These are phyloP conservation scores for Periconia sp. DNA, from an alignment of 2,329 filamentous ascomycete genomes.

Conservation along the genomic window DNA sequence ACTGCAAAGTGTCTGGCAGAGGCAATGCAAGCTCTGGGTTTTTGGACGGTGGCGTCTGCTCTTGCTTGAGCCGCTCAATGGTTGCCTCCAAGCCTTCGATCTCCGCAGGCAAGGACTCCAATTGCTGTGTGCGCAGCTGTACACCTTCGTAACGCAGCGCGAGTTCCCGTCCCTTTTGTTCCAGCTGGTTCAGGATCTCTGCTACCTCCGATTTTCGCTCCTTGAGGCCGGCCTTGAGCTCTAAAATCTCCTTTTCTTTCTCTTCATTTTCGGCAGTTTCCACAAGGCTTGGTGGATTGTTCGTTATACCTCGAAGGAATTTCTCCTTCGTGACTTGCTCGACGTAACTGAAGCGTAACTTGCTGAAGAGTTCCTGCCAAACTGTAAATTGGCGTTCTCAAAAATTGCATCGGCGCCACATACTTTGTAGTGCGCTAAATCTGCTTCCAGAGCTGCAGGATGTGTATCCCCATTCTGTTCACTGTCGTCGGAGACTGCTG, in stretches of 20 bases:
- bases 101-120: slow-evolving; percentile 58
- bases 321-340: slow-evolving; percentile 99
- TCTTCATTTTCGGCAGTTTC: slow-evolving; percentile 75
- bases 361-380: slow-evolving; percentile 87
- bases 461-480: slow-evolving; percentile 69
- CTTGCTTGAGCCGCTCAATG: slow-evolving; percentile 54
- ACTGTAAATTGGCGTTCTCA: too few species aligned
- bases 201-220: slow-evolving; percentile 80
- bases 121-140: slow-evolving; percentile 57
- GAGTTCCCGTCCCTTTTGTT: slow-evolving; percentile 66
- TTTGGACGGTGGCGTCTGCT: slow-evolving; percentile 41
- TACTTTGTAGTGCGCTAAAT: slow-evolving; percentile 85
- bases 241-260: slow-evolving; percentile 63
- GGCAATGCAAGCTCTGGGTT: slow-evolving; percentile 52
- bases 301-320: slow-evolving; percentile 90
- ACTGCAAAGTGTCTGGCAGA: slow-evolving; percentile 49
- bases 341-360: slow-evolving; percentile 95
- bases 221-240: slow-evolving; percentile 77
- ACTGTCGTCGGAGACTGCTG: slow-evolving; percentile 72
- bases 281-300: slow-evolving; percentile 86
- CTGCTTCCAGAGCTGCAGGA: slow-evolving; percentile 76
- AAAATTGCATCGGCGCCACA: not conserved
- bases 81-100: slow-evolving; percentile 59
- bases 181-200: slow-evolving; percentile 74
- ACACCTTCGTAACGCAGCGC: slow-evolving; percentile 63